These are phyloP conservation scores for Hirsutella thompsonii DNA, from an alignment of 2,329 filamentous ascomycete species.

Conservation along the genomic window DNA sequence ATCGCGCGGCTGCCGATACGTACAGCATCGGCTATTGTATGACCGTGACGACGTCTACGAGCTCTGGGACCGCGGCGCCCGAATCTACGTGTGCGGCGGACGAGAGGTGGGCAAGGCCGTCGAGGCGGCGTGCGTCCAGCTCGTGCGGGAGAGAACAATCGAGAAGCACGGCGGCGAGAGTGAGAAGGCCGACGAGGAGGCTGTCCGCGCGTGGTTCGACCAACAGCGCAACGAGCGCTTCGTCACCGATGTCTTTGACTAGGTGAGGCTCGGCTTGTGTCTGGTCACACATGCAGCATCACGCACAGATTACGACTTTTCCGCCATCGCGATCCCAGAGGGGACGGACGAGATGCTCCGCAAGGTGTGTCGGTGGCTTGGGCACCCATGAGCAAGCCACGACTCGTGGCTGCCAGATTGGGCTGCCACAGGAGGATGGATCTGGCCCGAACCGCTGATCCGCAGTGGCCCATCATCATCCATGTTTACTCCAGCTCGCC, in stretches of 20 bases:
- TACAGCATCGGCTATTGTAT: constrained; percentile 29
- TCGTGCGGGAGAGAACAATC: constrained; percentile 17
- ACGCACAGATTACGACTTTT: too few species aligned
- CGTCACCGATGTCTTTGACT: constrained; percentile 49
- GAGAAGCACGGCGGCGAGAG: constrained; percentile 13
- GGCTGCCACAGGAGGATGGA: too few species aligned
- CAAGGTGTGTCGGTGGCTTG: too few species aligned
- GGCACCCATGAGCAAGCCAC: too few species aligned
- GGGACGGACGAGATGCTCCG: neutral
- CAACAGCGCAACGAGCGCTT: constrained; percentile 40
- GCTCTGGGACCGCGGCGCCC: constrained; percentile 31
- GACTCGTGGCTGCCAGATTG: too few species aligned
- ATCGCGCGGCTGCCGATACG: constrained; percentile 34
- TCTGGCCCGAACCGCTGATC: too few species aligned
- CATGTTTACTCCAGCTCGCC: too few species aligned
- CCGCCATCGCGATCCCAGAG: too few species aligned
- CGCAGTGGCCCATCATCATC: too few species aligned
- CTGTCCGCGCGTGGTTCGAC: constrained; percentile 33
- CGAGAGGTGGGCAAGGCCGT: constrained; percentile 34
- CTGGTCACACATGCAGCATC: too few species aligned
- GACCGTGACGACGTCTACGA: constrained; percentile 21
- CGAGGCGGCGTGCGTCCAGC: constrained; percentile 22
- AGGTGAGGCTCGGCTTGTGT: too few species aligned
- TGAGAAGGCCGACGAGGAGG: constrained; percentile 23
- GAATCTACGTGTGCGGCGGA: constrained; percentile 54